Evolutionary conservation across 78 protist species (phyloP).

Genomic region (Planoprotostelium fungivorum): DNA sequence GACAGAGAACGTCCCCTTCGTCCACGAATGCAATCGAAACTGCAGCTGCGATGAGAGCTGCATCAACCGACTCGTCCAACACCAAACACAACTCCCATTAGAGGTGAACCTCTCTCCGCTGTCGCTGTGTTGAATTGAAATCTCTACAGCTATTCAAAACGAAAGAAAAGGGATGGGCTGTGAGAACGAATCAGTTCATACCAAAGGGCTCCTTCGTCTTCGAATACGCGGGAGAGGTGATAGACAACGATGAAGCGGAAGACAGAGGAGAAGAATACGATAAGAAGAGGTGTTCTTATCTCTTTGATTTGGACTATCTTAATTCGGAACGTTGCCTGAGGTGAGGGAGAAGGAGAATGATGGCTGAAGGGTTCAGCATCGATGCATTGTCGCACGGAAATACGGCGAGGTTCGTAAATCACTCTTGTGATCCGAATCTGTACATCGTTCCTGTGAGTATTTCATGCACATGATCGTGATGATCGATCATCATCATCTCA

Average conservation of each 20-base stretch:
- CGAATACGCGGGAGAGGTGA: slow-evolving; percentile 72
- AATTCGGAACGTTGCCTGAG: too few relatives aligned
- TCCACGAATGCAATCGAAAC: slow-evolving; percentile 47
- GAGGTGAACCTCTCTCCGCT: neutral
- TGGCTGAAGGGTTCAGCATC: slow-evolving; percentile 8
- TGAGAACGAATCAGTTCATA: slow-evolving; percentile 24
- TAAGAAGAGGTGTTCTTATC: slow-evolving; percentile 15
- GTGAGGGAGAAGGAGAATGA: too few relatives aligned
- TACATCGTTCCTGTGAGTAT: neutral
- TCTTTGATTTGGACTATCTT: slow-evolving; percentile 41
- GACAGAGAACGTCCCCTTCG: too few relatives aligned
- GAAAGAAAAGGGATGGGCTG: slow-evolving; percentile 50
- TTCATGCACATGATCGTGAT: too few relatives aligned
- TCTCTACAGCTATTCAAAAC: slow-evolving; percentile 46
- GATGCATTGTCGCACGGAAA: slow-evolving; percentile 56
- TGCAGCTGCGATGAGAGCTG: slow-evolving; percentile 44
- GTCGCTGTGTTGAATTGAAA: too few relatives aligned
- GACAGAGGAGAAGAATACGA: slow-evolving; percentile 53
- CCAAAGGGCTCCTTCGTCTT: slow-evolving; percentile 41
- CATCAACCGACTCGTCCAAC: slow-evolving; percentile 28
- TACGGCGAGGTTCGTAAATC: slow-evolving; percentile 68
- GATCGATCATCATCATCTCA: too few relatives aligned
- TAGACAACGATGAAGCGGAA: slow-evolving; percentile 54
- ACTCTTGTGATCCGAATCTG: slow-evolving; percentile 71
- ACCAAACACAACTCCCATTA: slow-evolving; percentile 1